phyloP scores from a whole-genome alignment of 2,329 filamentous ascomycete genomes.

The Bertia moriformis region DNA sequence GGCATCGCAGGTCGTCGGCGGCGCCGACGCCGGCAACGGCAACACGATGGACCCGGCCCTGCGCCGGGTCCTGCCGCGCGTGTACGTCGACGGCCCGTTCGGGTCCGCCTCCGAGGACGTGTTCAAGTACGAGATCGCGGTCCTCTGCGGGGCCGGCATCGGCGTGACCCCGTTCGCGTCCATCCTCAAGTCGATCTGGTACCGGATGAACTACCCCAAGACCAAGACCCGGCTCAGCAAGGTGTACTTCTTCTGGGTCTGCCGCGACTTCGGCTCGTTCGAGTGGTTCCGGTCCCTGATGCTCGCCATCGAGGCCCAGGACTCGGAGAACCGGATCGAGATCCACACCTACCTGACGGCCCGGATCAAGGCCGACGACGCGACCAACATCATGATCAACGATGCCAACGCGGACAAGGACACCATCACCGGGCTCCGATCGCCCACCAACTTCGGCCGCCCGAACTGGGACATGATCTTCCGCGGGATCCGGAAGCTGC shows the following conservation, averaged over 20 bases:
- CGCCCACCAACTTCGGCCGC: conserved; percentile 72
- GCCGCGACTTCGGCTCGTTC: conserved; percentile 73
- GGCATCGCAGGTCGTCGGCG: conserved; percentile 53
- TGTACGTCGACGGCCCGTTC: conserved; percentile 76
- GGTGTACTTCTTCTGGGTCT: conserved; percentile 89
- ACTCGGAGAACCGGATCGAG: conserved; percentile 71
- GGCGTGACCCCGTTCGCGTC: conserved; percentile 78
- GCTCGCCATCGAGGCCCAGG: conserved; percentile 73
- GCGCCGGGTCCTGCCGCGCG: conserved; percentile 58
- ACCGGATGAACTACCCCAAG: conserved; percentile 77
- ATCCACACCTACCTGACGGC: conserved; percentile 81
- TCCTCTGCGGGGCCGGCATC: conserved; percentile 71
- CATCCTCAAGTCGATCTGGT: conserved; percentile 85
- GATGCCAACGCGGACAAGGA: conserved; percentile 73
- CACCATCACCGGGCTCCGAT: conserved; percentile 67
- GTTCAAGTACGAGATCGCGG: conserved; percentile 71
- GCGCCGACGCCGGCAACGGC: conserved; percentile 36
- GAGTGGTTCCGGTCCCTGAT: conserved; percentile 81
- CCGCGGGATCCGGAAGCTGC: conserved; percentile 66
- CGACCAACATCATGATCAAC: conserved; percentile 87
- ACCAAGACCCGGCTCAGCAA: conserved; percentile 67
- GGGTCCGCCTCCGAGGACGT: conserved; percentile 78
- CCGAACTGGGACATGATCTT: conserved; percentile 90
- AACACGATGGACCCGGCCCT: conserved; percentile 62
- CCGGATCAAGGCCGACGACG: conserved; percentile 73